Evolutionary conservation across 345 rosid genomes (phyloP), one percentile per base, ranked within the genome.

Genomic region (Eucalyptus viminalis): DNA sequence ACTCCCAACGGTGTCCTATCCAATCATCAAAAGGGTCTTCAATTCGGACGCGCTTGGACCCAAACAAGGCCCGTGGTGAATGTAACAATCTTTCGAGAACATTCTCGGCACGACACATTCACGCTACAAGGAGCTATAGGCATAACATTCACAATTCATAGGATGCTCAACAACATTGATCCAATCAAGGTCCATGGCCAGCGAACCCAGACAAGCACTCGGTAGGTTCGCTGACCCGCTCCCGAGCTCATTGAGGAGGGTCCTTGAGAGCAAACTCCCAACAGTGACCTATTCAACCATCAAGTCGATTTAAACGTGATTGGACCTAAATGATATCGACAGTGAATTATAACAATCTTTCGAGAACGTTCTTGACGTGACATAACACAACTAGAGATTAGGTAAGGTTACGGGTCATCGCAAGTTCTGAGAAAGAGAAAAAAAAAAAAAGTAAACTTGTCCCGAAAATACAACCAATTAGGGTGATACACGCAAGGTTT

Each of bases 291-390:
- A 21, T 34, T 17, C 21, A 69, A 69, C 6, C 25, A 34, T 72
- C 81, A 72, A 34, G 13, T 34, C 81, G 2, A 72, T 72, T 69
- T 17, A 19, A 6, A 72, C 12, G 12, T 37, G 3, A 1, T 17
- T 37, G 0, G 40, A 17, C 14, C 2, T 3, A 10, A 34, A 72
- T 6, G 6, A 72, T 7, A 10, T 11, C 13, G 6, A 2, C 4
- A 2, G 14, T 16, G 24, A 69, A 34, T 34, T 19, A 4, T 34
- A 5, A 34, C 25, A 5, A 69, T 34, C 0, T 69, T 34, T 34
- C 13, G 4, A 76, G 27, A 76, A 76, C 9, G 27, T 21, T 21
- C 47, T 21, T 2, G 47, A 6, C 27, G 24, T 21, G 47, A 21
- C 83, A 21, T 4, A 6, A 21, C 27, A 29, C 16, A 29, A 62